Evolutionary conservation across 23 red algal genomes (phyloP), one percentile per base, ranked within the genome.

Genomic region (Chondrus crispus): DNA sequence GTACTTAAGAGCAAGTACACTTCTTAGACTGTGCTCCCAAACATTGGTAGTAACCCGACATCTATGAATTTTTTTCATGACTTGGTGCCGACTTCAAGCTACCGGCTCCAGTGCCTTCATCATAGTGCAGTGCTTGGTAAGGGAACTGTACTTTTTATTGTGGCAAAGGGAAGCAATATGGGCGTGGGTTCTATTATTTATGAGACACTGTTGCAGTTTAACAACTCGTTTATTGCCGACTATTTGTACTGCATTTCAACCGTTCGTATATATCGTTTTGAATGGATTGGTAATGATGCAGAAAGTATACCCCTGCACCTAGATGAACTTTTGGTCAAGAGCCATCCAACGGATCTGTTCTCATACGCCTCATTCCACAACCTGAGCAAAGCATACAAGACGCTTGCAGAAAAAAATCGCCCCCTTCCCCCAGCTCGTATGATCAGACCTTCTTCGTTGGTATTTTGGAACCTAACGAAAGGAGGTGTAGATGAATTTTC

Each of bases 151-250:
- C 46, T 81, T 35, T 81, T 81, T 38, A 30, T 81, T 38, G 76
- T 81, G 14, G 44, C 76, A 43, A 81, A 81, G 55, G 76, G 76
- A 19, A 81, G 76, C 33, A 81, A 81, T 5, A 5, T 9, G 76
- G 49, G 76, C 49, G 49, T 81, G 33, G 46, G 52, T 53, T 54
- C 46, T 81, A 2, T 36, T 19, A 84, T 84, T 64, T 84, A 12
- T 33, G 19, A 29, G 76, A 53, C 24, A 10, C 37, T 81, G 26
- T 81, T 55, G 76, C 3, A 80, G 74, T 80, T 80, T 51, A 24
- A n/a, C 39, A 29, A 80, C 36, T 80, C 58, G 16, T 51, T 81
- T 18, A 51, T 49, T 57, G 26, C 76, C 16, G 18, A 51, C 5
- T 53, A 81, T 48, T 32, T 3, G 2, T 81, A 6, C 36, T 26